Evolutionary conservation across 2,329 filamentous ascomycete genomes (phyloP), one percentile per base, ranked within the genome.

Genomic region (Colletotrichum sp.): DNA sequence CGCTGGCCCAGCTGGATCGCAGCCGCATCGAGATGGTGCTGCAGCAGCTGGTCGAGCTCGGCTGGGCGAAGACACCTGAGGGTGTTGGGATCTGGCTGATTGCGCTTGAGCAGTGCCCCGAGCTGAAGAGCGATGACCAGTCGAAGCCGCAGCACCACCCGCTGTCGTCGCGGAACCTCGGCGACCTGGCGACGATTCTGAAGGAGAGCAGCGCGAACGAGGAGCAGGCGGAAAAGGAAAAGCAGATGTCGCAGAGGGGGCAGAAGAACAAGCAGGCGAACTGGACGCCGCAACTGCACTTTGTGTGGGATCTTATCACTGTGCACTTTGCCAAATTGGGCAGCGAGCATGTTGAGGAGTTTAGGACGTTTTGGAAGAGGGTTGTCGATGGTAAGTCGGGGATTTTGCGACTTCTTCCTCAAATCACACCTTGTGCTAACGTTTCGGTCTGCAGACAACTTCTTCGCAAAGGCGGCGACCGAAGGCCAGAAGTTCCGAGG

Each of bases 401-500:
- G 57, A 30, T 18, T 32, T 3, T 55, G 5, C 43, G 12, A 24
- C 43, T 52, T 13, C 43, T 64, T 24, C 0, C 6, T 13, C 43
- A 52, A 52, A 13, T 52, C 43, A 52, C 43, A 48, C 43, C 5
- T 4, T 9, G 10, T 52, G 43, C 43, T 52, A 52, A 52, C n/a
- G 10, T 52, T 13, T 21, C 43, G 43, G 4, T 21, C 43, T 52
- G 1, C 77, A 96, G 94, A 96, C 82, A 94, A 94, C 10, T 89
- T 98, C 5, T 98, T 99, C 82, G 93, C 95, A 7, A 92, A 93
- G 72, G 92, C 91, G 13, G 94, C 96, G 9, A 98, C 96, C 2
- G 93, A 96, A 59, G 95, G 96, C 79, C 94, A 98, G 72, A 99
- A 98, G 84, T 95, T 95, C 81, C 96, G 95, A 84, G 97, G 97